Conservation (phyloP, 1,284 basidiomycete species). For the Amylostereum chailletii region DNA sequence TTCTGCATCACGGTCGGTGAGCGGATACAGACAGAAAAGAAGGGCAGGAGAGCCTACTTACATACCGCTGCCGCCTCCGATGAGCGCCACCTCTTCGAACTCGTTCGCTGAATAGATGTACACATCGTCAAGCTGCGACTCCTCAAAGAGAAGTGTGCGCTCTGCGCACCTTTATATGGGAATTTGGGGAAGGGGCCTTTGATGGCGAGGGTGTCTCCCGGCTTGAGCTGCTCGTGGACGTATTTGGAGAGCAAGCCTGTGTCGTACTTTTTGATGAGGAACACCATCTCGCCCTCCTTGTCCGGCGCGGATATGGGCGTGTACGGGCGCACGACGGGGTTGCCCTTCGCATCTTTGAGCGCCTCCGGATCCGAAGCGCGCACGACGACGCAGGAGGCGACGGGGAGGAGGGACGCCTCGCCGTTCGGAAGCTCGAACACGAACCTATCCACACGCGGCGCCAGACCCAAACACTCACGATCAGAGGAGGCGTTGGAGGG, state of each 20-base stretch:
- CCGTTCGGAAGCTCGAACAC: constrained; percentile 82
- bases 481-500: neutral
- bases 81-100: constrained; percentile 80
- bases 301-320: constrained; percentile 76
- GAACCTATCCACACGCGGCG: constrained; percentile 41
- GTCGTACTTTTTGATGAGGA: constrained; percentile 86
- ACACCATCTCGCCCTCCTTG: constrained; percentile 63
- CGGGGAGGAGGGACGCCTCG: constrained; percentile 70
- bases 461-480: neutral
- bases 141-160: neutral
- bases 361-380: constrained; percentile 46
- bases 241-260: constrained; percentile 75
- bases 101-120: constrained; percentile 53
- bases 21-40: neutral
- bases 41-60: constrained; percentile 25
- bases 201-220: constrained; percentile 77
- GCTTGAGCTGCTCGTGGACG: constrained; percentile 55
- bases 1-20: constrained; percentile 28
- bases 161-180: constrained; percentile 59
- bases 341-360: constrained; percentile 74
- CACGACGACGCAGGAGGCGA: constrained; percentile 65
- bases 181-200: constrained; percentile 89
- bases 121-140: constrained; percentile 1
- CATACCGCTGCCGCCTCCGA: constrained; percentile 88
- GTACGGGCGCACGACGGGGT: constrained; percentile 84